Conservation (phyloP, 2,329 filamentous ascomycete species). For the Botryosphaeria agaves region DNA sequence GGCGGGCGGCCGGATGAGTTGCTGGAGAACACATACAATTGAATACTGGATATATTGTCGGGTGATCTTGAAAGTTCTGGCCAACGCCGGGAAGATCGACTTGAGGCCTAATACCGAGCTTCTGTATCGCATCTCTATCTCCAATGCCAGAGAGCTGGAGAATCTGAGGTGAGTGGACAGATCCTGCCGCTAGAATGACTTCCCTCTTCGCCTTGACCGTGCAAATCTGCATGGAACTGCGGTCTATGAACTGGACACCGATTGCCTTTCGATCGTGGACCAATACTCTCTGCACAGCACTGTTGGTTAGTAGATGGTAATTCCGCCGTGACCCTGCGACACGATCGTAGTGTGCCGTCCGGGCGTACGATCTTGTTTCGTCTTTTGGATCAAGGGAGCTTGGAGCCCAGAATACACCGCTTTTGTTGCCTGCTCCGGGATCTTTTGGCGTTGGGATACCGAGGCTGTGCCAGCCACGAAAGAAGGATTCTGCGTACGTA, state of each 20-base stretch:
- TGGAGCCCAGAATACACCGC: conserved; percentile 19
- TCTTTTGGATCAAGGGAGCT: conserved; percentile 15
- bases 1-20: conserved; percentile 1
- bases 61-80: conserved; percentile 33
- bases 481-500: conserved; percentile 5
- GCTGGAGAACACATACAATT: not conserved
- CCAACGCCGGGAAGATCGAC: conserved; percentile 30
- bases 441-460: conserved; percentile 4
- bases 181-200: conserved; percentile 2
- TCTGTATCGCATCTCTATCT: conserved; percentile 17
- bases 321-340: conserved; percentile 12
- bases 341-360: conserved; percentile 14
- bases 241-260: not conserved
- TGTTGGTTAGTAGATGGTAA: conserved; percentile 11
- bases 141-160: conserved; percentile 4
- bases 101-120: conserved; percentile 24
- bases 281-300: conserved; percentile 7
- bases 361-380: conserved; percentile 18
- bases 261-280: conserved; percentile 1
- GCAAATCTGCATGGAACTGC: not conserved
- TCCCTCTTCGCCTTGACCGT: not conserved
- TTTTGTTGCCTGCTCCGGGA: conserved; percentile 9
- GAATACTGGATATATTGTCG: conserved; percentile 4
- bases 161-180: conserved; percentile 2
- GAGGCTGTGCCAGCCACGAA: conserved; percentile 6